A percentile compares a stretch with the other conserved stretches of the same genome.
Evolutionary conservation across 2,329 filamentous ascomycete species (phyloP).

Genomic region (Fusarium nodosum): DNA sequence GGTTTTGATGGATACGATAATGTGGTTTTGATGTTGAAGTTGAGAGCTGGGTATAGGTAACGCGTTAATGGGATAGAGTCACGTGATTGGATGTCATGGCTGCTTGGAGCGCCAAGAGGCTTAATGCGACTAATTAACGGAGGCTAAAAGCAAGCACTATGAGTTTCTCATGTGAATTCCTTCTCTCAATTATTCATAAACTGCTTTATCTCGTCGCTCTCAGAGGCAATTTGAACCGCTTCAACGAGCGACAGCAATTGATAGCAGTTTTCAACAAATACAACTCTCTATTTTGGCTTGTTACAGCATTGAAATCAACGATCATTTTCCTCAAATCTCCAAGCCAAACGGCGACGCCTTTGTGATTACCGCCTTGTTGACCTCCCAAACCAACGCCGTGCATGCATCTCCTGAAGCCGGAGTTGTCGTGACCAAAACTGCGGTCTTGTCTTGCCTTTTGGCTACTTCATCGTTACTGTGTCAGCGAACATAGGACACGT

Average conservation of each 20-base stretch:
- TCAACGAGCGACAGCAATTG: slow-evolving; percentile 9
- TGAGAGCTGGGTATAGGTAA: slow-evolving; percentile 23
- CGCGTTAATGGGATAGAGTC: slow-evolving; percentile 38
- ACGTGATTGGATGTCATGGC: slow-evolving; percentile 46
- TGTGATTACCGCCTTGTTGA: slow-evolving; percentile 47
- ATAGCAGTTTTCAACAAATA: slow-evolving; percentile 23
- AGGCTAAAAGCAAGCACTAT: slow-evolving; percentile 6
- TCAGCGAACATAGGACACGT: slow-evolving; percentile 16
- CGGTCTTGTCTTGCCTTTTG: slow-evolving; percentile 32
- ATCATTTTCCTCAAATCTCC: slow-evolving; percentile 37
- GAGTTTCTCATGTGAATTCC: slow-evolving; percentile 6
- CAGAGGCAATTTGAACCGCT: background rate
- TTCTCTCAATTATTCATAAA: slow-evolving; percentile 18
- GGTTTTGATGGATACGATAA: slow-evolving; percentile 32
- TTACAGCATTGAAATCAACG: slow-evolving; percentile 40
- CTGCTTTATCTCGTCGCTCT: background rate
- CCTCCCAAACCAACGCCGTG: slow-evolving; percentile 51
- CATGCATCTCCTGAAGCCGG: slow-evolving; percentile 50
- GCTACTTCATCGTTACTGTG: slow-evolving; percentile 40
- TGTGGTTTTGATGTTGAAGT: slow-evolving; percentile 33
- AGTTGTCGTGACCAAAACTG: slow-evolving; percentile 42
- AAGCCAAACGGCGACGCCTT: slow-evolving; percentile 50
- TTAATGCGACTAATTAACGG: slow-evolving; percentile 16
- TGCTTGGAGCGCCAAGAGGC: slow-evolving; percentile 22
- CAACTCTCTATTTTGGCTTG: slow-evolving; percentile 46